Conservation (phyloP, 768 basidiomycete species). For the Lenzites betulinus region DNA sequence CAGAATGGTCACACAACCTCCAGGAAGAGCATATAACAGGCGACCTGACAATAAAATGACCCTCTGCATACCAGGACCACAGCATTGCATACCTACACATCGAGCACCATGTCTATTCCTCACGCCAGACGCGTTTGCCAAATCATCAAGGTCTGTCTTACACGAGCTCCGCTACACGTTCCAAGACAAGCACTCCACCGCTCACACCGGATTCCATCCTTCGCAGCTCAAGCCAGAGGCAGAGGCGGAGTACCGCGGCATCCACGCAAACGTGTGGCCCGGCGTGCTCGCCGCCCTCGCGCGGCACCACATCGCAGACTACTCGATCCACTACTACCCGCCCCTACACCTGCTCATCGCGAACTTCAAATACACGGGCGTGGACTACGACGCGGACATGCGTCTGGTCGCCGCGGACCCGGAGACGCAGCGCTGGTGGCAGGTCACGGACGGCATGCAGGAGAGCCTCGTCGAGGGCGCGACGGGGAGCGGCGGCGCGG, state of each 20-base stretch:
- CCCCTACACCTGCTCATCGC: constrained; percentile 69
- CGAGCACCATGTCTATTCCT: constrained; percentile 31
- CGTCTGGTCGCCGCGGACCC: constrained; percentile 58
- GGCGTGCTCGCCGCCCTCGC: constrained; percentile 63
- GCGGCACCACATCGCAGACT: constrained; percentile 68
- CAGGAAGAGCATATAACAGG: neutral
- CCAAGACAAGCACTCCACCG: neutral
- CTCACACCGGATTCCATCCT: neutral
- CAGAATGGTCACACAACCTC: constrained; percentile 12
- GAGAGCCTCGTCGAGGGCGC: constrained; percentile 73
- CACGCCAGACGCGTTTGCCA: constrained; percentile 64
- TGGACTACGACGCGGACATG: constrained; percentile 70
- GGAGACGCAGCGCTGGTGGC: constrained; percentile 79
- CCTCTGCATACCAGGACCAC: neutral
- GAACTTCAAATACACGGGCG: constrained; percentile 74
- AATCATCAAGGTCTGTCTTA: constrained; percentile 57
- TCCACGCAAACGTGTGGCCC: constrained; percentile 70
- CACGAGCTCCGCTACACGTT: neutral
- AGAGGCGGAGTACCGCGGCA: constrained; percentile 52
- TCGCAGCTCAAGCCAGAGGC: constrained; percentile 55
- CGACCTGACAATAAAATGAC: neutral
- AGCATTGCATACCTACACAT: too few species aligned
- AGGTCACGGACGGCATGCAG: constrained; percentile 76
- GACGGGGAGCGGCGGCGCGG: constrained; percentile 62
- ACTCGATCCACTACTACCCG: constrained; percentile 73